Evolutionary conservation across 2,329 filamentous ascomycete species (phyloP).

Genomic region (Aspergillus brunneoviolaceus): DNA sequence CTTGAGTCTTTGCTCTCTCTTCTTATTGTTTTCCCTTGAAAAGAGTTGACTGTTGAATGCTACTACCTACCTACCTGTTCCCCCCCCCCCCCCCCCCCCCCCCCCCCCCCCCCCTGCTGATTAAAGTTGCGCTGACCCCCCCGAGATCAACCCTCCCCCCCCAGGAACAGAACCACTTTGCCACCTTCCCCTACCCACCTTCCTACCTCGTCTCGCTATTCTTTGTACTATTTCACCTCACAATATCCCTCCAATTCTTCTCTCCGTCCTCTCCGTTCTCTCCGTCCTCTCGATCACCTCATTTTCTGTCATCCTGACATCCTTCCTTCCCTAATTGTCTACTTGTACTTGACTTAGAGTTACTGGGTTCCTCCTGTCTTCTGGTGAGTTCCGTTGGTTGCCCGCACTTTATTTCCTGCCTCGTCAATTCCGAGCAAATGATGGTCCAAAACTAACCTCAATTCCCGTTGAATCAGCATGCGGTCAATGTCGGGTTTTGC

Average conservation of each 20-base stretch:
- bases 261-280: background rate
- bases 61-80: background rate
- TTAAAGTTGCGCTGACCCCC: conserved; percentile 15
- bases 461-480: conserved; percentile 9
- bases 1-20: background rate
- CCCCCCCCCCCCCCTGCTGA: conserved; percentile 19
- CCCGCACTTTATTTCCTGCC: background rate
- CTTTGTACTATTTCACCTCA: conserved; percentile 3
- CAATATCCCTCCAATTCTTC: background rate
- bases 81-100: conserved; percentile 18
- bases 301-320: background rate
- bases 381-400: background rate
- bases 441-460: conserved; percentile 8
- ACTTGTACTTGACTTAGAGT: background rate
- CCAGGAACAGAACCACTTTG: conserved; percentile 18
- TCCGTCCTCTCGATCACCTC: background rate
- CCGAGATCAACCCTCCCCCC: conserved; percentile 13
- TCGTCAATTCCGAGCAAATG: conserved; percentile 3
- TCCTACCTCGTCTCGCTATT: conserved; percentile 1
- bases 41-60: background rate
- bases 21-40: background rate
- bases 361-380: background rate
- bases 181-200: conserved; percentile 16
- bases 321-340: background rate
- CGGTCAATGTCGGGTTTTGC: conserved; percentile 13